Evolutionary conservation across 1,284 basidiomycete genomes (phyloP), one percentile per base, ranked within the genome.

Genomic region (Cutaneotrichosporon mucoides): DNA sequence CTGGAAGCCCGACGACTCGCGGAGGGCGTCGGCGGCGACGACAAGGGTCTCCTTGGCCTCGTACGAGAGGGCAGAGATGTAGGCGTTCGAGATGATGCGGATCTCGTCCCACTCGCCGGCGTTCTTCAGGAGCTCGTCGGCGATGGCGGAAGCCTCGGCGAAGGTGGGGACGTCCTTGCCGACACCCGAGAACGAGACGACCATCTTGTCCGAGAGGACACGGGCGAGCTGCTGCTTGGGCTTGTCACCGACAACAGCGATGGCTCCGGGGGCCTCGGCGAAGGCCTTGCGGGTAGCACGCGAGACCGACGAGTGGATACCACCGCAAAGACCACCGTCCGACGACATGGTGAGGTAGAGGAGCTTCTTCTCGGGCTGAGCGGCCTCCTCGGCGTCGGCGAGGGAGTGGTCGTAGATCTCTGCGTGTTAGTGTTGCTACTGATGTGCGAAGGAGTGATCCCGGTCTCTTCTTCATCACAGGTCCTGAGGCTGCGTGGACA

Each of bases 281-380:
- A 83, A 61, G 52, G 85, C 87, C 62, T 84, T 84, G 70, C 90
- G 90, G 62, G 91, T 89, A 55, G 85, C 84, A 82, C 97, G 97
- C 69, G 90, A 85, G 73, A 99, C 90, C 62, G 92, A 93, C 45
- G 95, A 98, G 84, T 99, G 95, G 76, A 99, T 97, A 86, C 96
- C 96, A 82, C 96, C 96, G 79, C 95, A 99, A 61, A 99, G 90
- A 82, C 96, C 95, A 83, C 96, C 95, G 86, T 99, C 95, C 60
- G 94, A 98, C 52, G 95, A 96, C 72, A 95, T 80, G 78, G 94
- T 90, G 68, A 99, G 79, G 82, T 94, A 91, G 68, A 97, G 88
- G 74, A 89, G 88, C 80, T 86, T 87, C 59, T 83, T 83, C 55
- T 71, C 71, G 73, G 88, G 84, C 13, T 85, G 79, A 50, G 85